Evolutionary conservation across 768 basidiomycete species (phyloP), one percentile per base, ranked within the genome.

Genomic region (Dictyophora rubrovolvata): DNA sequence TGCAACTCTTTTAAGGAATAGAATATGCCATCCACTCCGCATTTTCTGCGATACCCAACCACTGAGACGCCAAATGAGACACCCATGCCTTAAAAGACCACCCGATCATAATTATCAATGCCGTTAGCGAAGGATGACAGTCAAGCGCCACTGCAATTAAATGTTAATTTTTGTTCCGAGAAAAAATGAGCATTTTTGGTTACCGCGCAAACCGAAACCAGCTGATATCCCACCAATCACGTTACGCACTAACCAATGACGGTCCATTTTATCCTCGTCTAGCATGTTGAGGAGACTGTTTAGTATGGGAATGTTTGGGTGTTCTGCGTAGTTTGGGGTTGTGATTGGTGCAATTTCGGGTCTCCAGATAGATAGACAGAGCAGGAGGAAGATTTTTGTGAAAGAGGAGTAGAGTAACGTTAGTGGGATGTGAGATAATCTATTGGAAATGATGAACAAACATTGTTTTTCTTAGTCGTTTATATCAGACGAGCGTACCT

Each of bases 221-320:
- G 89, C 86, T 11, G 89, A 85, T 82, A 93, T 85, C 0, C 90
- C 90, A 11, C 90, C 90, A 1, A 93, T 73, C 10, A 91, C 75
- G 63, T 93, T 92, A 22, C 90, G 77, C 4, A 92, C 82, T 6
- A 90, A 73, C 90, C 90, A 93, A 65, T 87, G 87, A 7, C 87
- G 80, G 68, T 92, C 87, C 1, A 92, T 70, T 33, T 79, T 81
- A 62, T 85, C 84, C 54, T 89, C 87, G 62, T 87, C 85, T 55
- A 89, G 74, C 2, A 86, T 64, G 59, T 79, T 73, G 49, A 85
- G 74, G 2, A 75, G 74, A n/a, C 66, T 55, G 8, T 70, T 61
- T 21, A 79, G 48, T 60, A 75, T 65, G 16, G 73, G 71, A 53
- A 71, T 60, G 51, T 60, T 42, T 56, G 65, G 67, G 60, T 61